phyloP scores from a whole-genome alignment of 1,139 yeast species.

The Lodderomyces margitis region DNA sequence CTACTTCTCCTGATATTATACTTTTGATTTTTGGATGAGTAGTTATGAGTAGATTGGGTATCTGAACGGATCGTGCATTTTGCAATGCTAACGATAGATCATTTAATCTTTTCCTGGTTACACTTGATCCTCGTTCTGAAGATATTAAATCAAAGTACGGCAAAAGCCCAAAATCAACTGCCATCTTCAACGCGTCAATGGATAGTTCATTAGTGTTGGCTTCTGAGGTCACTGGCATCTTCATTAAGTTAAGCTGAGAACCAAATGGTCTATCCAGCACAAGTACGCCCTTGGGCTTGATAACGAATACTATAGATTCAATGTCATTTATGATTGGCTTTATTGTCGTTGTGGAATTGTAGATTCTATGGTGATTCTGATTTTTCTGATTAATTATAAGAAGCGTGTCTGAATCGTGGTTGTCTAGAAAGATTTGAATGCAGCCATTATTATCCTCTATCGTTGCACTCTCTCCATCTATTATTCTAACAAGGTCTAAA shows the following conservation, averaged over 20 bases:
- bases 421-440: slow-evolving; percentile 15
- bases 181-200: slow-evolving; percentile 54
- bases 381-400: slow-evolving; percentile 13
- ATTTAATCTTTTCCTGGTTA: slow-evolving; percentile 60
- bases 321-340: slow-evolving; percentile 24
- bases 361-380: slow-evolving; percentile 8
- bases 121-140: slow-evolving; percentile 21
- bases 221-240: slow-evolving; percentile 25
- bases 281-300: slow-evolving; percentile 44
- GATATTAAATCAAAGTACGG: slow-evolving; percentile 38
- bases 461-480: slow-evolving; percentile 1
- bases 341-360: slow-evolving; percentile 15
- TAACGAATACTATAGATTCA: slow-evolving; percentile 10
- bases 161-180: slow-evolving; percentile 48
- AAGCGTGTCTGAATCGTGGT: slow-evolving; percentile 18
- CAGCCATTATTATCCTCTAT: slow-evolving; percentile 7
- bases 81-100: slow-evolving; percentile 70
- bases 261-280: slow-evolving; percentile 12
- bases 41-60: slow-evolving; percentile 58
- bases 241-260: slow-evolving; percentile 40
- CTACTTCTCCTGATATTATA: slow-evolving; percentile 20
- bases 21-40: slow-evolving; percentile 54
- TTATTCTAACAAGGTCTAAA: background rate
- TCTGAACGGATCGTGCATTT: slow-evolving; percentile 62
- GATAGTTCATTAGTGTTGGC: slow-evolving; percentile 13